Evolutionary conservation across 2,329 filamentous ascomycete species (phyloP).

Genomic region (Hymenoscyphus scutula): DNA sequence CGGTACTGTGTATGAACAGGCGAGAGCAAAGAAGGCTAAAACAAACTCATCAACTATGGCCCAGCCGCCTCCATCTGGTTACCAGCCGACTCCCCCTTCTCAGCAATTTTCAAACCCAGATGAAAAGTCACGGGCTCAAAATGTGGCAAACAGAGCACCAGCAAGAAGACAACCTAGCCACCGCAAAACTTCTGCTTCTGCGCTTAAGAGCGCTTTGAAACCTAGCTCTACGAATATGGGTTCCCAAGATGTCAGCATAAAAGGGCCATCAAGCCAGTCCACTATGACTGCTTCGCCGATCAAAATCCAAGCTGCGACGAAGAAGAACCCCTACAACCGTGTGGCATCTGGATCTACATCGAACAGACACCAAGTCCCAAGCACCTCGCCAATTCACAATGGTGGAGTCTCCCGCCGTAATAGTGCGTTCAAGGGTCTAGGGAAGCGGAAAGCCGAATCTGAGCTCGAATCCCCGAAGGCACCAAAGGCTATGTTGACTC

Average conservation of each 20-base stretch:
- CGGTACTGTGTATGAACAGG: neutral
- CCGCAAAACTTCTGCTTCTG: neutral
- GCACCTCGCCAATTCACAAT: constrained; percentile 6
- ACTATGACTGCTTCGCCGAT: neutral
- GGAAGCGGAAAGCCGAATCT: constrained; percentile 3
- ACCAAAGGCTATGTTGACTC: neutral
- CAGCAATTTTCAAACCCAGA: neutral
- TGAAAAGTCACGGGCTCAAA: neutral
- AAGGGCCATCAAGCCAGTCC: neutral
- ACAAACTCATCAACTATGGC: neutral
- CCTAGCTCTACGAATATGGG: neutral
- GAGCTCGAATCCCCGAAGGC: neutral
- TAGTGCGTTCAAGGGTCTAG: neutral
- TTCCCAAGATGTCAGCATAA: neutral
- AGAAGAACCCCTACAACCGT: constrained; percentile 1
- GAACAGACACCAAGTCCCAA: neutral
- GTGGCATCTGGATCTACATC: neutral
- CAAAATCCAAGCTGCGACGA: neutral
- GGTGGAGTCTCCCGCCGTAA: constrained; percentile 5
- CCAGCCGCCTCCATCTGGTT: neutral
- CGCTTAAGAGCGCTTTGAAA: constrained; percentile 8
- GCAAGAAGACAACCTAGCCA: constrained; percentile 6
- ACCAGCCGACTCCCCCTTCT: neutral
- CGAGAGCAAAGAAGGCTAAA: neutral
- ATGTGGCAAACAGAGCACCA: neutral